These are phyloP conservation scores for Leishmania martiniquensis DNA, from an alignment of 208 protist genomes.

Conservation along the genomic window DNA sequence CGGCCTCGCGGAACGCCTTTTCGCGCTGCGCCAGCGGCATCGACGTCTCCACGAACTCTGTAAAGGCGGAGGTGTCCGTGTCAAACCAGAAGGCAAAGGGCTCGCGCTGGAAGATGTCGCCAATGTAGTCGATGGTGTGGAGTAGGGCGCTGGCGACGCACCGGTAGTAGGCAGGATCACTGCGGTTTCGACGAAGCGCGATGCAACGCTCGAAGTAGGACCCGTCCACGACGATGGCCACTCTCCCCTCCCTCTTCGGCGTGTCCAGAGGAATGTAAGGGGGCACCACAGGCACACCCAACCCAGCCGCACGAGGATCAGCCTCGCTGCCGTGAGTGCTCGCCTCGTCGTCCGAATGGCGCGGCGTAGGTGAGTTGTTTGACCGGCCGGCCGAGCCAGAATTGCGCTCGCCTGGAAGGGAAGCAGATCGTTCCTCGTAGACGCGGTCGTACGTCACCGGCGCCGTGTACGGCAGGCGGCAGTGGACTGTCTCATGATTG, in stretches of 20 bases:
- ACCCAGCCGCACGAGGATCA: not conserved
- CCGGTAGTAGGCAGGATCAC: constrained; percentile 59
- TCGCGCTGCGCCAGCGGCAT: constrained; percentile 73
- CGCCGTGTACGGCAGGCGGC: constrained; percentile 26
- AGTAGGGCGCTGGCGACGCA: constrained; percentile 51
- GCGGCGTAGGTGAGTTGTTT: not conserved
- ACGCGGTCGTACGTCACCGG: constrained; percentile 22
- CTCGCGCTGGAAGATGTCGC: constrained; percentile 75
- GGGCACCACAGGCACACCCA: constrained; percentile 24
- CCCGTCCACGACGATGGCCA: constrained; percentile 84
- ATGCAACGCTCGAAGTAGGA: constrained; percentile 89
- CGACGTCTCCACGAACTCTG: constrained; percentile 76
- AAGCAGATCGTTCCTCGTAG: constrained; percentile 20
- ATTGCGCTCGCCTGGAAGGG: not conserved
- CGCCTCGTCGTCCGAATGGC: not conserved
- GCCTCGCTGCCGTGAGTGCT: constrained; percentile 6
- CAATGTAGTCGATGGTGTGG: constrained; percentile 77
- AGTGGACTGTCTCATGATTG: constrained; percentile 40
- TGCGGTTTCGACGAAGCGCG: constrained; percentile 24
- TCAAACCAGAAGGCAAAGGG: constrained; percentile 89
- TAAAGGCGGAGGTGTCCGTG: constrained; percentile 76
- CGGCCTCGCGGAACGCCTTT: constrained; percentile 53
- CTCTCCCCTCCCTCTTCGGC: constrained; percentile 42
- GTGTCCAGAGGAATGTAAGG: constrained; percentile 40
- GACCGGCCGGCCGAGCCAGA: not conserved